Evolutionary conservation across 345 rosid genomes (phyloP).

Genomic region (Populus nigra): DNA sequence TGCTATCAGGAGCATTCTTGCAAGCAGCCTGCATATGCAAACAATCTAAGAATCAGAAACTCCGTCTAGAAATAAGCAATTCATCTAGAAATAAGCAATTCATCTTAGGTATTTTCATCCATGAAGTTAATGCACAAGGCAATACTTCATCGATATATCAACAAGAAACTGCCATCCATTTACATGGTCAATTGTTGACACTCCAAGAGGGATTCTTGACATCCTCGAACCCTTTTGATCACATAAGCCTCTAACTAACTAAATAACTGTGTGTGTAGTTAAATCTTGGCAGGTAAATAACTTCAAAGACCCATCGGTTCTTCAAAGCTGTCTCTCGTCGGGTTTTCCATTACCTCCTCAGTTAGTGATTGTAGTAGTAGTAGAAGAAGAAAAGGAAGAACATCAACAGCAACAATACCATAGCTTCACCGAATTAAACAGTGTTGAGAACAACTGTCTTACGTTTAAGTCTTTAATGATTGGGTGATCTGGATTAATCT

Average conservation of each 20-base stretch:
- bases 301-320: neutral
- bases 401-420: neutral
- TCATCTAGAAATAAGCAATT: neutral
- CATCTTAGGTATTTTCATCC: neutral
- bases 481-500: slow-evolving; percentile 93
- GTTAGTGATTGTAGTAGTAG: neutral
- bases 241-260: no score
- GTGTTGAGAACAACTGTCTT: slow-evolving; percentile 23
- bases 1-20: slow-evolving; percentile 78
- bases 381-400: neutral
- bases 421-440: neutral
- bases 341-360: neutral
- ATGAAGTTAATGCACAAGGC: neutral
- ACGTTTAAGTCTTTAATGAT: slow-evolving; percentile 83
- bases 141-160: neutral
- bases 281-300: no score
- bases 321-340: neutral
- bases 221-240: no score
- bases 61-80: neutral
- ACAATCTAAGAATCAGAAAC: neutral
- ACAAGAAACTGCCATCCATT: no score
- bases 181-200: no score
- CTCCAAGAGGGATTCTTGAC: no score
- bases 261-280: no score
- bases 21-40: slow-evolving; percentile 74